phyloP scores from a whole-genome alignment of 306 rosid genomes.

The Dryas alaskensis region DNA sequence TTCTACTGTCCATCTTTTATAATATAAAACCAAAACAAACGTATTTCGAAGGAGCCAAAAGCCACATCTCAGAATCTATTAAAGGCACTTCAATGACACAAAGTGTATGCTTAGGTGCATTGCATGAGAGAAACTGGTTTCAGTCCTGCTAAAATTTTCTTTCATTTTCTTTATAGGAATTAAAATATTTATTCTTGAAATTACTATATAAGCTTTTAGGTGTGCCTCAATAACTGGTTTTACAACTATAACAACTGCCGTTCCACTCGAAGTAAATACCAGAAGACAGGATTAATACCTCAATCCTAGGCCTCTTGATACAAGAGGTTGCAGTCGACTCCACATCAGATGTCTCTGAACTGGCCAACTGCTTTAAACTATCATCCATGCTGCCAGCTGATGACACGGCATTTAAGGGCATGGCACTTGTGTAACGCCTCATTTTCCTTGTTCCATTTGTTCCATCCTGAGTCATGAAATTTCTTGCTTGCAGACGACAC shows the following conservation, averaged over 20 bases:
- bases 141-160: neutral
- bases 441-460: slow-evolving; percentile 69
- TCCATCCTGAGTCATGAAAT: slow-evolving; percentile 67
- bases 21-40: neutral
- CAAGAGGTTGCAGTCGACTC: slow-evolving; percentile 77
- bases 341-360: slow-evolving; percentile 62
- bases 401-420: slow-evolving; percentile 70
- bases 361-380: slow-evolving; percentile 47
- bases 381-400: slow-evolving; percentile 66
- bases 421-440: slow-evolving; percentile 73
- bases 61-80: neutral
- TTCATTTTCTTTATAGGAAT: neutral
- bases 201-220: neutral
- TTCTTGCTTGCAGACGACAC: slow-evolving; percentile 81
- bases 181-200: too few relatives aligned
- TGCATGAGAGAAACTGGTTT: neutral
- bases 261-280: neutral
- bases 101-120: neutral
- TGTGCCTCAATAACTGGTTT: neutral
- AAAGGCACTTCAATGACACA: slow-evolving; percentile 4
- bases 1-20: neutral
- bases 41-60: neutral
- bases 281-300: slow-evolving; percentile 47
- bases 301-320: slow-evolving; percentile 60
- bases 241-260: too few relatives aligned